Conservation (phyloP, 305 asterid species). For the Fraxinus sp. region DNA sequence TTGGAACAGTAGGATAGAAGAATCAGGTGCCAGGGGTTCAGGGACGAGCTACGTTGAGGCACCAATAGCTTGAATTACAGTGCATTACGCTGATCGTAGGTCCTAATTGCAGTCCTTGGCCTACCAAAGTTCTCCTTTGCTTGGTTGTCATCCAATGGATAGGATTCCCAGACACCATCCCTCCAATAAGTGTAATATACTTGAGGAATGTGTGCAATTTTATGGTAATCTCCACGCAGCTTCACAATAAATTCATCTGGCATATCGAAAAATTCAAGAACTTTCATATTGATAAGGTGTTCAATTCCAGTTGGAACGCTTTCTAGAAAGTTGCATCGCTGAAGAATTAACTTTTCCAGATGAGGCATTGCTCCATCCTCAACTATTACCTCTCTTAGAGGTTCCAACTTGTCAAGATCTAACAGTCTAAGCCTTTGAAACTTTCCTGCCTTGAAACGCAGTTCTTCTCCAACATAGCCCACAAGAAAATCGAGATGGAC, state of each 20-base stretch:
- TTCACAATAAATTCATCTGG: conserved; percentile 19
- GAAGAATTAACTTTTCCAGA: conserved; percentile 23
- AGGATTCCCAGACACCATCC: conserved; percentile 21
- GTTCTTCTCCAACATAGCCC: conserved; percentile 10
- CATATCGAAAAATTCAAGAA: conserved; percentile 24
- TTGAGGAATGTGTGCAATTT: conserved; percentile 26
- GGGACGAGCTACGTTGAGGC: not conserved
- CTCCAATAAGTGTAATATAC: conserved; percentile 23
- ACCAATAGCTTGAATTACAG: not conserved
- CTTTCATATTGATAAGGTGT: conserved; percentile 11
- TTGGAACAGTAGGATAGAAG: not conserved
- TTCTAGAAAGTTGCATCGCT: conserved; percentile 17
- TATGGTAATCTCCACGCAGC: conserved; percentile 12
- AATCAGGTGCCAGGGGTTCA: not conserved
- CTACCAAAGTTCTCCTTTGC: not conserved
- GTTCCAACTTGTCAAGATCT: conserved; percentile 11
- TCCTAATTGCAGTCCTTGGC: not conserved
- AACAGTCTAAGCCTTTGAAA: conserved; percentile 17
- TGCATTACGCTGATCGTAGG: not conserved
- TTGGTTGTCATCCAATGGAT: conserved; percentile 12
- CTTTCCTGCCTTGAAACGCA: conserved; percentile 17
- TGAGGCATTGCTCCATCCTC: conserved; percentile 21
- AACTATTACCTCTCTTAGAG: not conserved
- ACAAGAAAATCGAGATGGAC: conserved; percentile 17
- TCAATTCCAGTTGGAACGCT: conserved; percentile 24